Evolutionary conservation across 768 basidiomycete species (phyloP).

Genomic region (Russula sp.): DNA sequence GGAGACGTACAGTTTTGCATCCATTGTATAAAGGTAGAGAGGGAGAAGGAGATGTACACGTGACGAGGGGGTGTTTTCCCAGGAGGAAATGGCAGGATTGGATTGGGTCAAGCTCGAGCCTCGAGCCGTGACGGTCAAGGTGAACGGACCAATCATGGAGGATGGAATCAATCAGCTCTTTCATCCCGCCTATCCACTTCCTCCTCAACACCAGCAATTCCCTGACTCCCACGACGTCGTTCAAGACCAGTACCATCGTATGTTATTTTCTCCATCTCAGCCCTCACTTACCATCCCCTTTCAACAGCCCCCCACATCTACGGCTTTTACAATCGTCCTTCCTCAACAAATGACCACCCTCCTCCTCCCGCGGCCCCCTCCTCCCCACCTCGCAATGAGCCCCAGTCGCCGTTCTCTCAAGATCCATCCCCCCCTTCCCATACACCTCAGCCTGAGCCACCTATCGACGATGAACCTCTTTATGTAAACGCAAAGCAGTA

Average conservation of each 20-base stretch:
- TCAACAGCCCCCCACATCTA: conserved; percentile 24
- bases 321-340: conserved; percentile 32
- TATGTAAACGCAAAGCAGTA: conserved; percentile 99
- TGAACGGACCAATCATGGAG: conserved; percentile 34
- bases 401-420: conserved; percentile 21
- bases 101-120: not conserved
- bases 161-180: conserved; percentile 62
- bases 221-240: conserved; percentile 35
- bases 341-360: conserved; percentile 34
- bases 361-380: conserved; percentile 26
- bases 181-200: conserved; percentile 53
- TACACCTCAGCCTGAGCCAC: conserved; percentile 40
- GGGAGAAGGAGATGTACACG: not conserved
- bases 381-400: conserved; percentile 24
- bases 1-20: conserved; percentile 40
- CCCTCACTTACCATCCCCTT: conserved; percentile 17
- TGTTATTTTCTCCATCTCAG: conserved; percentile 25
- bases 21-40: conserved; percentile 35
- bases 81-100: not conserved
- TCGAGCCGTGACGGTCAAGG: not conserved
- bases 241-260: conserved; percentile 27
- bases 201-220: conserved; percentile 38
- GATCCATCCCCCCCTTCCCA: conserved; percentile 32
- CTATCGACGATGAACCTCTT: conserved; percentile 91
- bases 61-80: not conserved